Percentiles rank a stretch among this genome's conserved stretches.
These are phyloP conservation scores for Bolboschoenus planiculmis DNA, from an alignment of 176 grass and related monocot species.

Conservation along the genomic window DNA sequence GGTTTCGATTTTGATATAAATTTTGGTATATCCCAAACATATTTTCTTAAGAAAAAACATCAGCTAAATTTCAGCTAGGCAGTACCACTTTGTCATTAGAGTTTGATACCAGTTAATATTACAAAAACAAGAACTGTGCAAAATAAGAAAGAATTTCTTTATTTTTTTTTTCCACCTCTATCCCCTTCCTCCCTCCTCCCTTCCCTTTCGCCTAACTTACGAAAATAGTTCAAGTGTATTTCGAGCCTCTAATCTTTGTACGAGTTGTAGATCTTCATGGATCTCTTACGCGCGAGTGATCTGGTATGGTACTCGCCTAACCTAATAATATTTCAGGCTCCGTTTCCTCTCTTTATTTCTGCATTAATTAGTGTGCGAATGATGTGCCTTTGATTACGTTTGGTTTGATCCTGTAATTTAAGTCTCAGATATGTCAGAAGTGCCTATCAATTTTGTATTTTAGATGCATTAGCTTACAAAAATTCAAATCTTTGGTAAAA, in stretches of 20 bases:
- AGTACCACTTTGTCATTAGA: neutral
- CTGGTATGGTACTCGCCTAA: neutral
- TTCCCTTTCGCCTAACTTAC: neutral
- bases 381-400: neutral
- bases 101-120: neutral
- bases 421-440: neutral
- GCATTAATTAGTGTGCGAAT: neutral
- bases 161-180: neutral
- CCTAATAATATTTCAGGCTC: neutral
- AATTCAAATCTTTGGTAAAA: neutral
- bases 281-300: neutral
- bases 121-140: neutral
- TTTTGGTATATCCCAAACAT: too few relatives aligned
- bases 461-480: neutral
- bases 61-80: too few relatives aligned
- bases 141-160: neutral
- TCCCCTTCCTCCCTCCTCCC: neutral
- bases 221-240: neutral
- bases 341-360: neutral
- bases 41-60: too few relatives aligned
- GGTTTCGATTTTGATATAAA: too few relatives aligned
- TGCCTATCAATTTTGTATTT: neutral
- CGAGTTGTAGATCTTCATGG: neutral
- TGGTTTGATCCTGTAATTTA: neutral
- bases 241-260: neutral